These are phyloP conservation scores for Meyerozyma carpophila DNA, from an alignment of 1,139 yeast species.

Conservation along the genomic window DNA sequence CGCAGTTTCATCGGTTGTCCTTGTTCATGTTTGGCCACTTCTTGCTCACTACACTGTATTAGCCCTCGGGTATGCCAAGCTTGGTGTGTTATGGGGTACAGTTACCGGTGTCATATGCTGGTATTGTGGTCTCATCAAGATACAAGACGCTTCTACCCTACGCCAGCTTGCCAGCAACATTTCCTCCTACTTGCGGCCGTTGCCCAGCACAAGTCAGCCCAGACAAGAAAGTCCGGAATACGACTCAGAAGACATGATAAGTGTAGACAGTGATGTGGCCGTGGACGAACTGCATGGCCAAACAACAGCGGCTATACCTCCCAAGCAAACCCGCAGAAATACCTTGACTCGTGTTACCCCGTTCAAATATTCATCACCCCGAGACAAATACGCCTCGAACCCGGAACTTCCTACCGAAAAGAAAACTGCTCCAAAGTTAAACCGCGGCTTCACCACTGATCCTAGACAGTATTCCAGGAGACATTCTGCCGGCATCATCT, in stretches of 20 bases:
- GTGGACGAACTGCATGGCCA: too few relatives aligned
- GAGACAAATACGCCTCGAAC: neutral
- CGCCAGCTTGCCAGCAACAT: slow-evolving; percentile 6
- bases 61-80: slow-evolving; percentile 17
- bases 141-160: slow-evolving; percentile 15
- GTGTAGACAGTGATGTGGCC: neutral
- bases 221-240: neutral
- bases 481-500: neutral
- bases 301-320: slow-evolving; percentile 4
- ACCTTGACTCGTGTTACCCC: slow-evolving; percentile 21
- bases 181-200: slow-evolving; percentile 2
- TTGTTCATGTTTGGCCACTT: slow-evolving; percentile 17
- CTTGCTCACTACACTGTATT: slow-evolving; percentile 16
- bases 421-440: neutral
- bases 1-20: slow-evolving; percentile 15
- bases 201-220: neutral
- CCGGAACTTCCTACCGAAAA: neutral
- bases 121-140: slow-evolving; percentile 26
- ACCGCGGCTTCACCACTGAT: neutral
- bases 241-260: neutral
- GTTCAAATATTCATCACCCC: slow-evolving; percentile 12
- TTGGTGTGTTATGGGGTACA: slow-evolving; percentile 21
- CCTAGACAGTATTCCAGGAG: neutral
- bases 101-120: slow-evolving; percentile 22
- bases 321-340: slow-evolving; percentile 12